Percentiles rank a stretch among this genome's conserved stretches.
phyloP scores from a whole-genome alignment of 768 basidiomycete genomes.

The Mycena vitilis region DNA sequence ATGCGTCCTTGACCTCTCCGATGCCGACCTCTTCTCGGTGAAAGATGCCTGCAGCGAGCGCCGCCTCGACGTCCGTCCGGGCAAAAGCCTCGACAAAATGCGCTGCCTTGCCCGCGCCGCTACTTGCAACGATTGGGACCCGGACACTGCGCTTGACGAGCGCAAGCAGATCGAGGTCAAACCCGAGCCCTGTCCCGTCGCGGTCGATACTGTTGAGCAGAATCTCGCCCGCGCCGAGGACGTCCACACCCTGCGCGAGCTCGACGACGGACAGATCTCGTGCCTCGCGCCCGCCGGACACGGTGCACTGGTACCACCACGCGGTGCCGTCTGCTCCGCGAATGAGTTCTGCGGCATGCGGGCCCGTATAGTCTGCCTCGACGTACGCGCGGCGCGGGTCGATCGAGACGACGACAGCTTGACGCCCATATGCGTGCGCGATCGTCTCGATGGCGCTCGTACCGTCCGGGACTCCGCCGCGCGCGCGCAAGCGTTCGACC shows the following conservation, averaged over 20 bases:
- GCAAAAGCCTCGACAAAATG: constrained; percentile 93
- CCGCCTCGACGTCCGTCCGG: constrained; percentile 86
- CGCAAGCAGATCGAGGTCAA: constrained; percentile 85
- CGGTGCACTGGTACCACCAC: constrained; percentile 99
- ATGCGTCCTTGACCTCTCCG: constrained; percentile 76
- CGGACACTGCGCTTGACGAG: constrained; percentile 81
- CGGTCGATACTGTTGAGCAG: constrained; percentile 96
- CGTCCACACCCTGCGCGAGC: constrained; percentile 91
- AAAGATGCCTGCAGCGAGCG: constrained; percentile 96
- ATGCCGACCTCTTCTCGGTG: constrained; percentile 92
- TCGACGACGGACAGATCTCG: constrained; percentile 90
- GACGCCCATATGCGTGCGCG: constrained; percentile 88
- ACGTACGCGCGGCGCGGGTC: constrained; percentile 93
- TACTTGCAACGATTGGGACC: constrained; percentile 95
- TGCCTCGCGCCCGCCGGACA: constrained; percentile 89
- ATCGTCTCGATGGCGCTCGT: constrained; percentile 94
- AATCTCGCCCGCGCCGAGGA: constrained; percentile 94
- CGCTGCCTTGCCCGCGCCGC: constrained; percentile 84
- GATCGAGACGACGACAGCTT: constrained; percentile 97
- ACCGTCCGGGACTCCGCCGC: constrained; percentile 64
- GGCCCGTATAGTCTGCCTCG: constrained; percentile 68
- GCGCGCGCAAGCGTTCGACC: constrained; percentile 81
- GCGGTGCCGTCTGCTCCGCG: constrained; percentile 73
- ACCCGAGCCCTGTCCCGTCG: constrained; percentile 93
- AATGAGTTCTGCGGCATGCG: constrained; percentile 73